Evolutionary conservation across 2,329 filamentous ascomycete genomes (phyloP).

Genomic region (Ceratocystis cacaofunesta): DNA sequence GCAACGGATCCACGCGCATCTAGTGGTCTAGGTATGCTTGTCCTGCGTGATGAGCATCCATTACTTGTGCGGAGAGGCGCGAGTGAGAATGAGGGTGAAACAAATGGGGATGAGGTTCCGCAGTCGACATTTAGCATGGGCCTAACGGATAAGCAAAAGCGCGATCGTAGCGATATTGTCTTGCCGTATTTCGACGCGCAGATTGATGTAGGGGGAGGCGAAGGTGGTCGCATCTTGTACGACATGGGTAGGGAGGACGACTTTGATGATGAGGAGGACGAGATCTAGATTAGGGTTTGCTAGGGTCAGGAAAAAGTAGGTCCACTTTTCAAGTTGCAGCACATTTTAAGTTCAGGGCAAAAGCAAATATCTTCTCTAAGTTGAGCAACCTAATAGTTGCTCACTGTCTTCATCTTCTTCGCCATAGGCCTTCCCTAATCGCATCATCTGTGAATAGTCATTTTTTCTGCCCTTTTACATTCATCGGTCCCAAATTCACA

Average conservation of each 20-base stretch:
- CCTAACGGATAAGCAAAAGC: constrained; percentile 78
- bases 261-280: constrained; percentile 91
- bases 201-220: constrained; percentile 59
- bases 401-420: not conserved
- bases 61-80: constrained; percentile 28
- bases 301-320: not conserved
- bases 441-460: too few relatives aligned
- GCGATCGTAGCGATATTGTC: constrained; percentile 75
- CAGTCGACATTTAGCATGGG: constrained; percentile 74
- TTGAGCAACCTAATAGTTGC: not conserved
- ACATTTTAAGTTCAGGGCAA: not conserved
- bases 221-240: constrained; percentile 86
- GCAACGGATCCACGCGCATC: not conserved
- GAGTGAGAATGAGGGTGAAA: constrained; percentile 25
- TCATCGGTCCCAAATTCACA: too few relatives aligned
- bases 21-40: constrained; percentile 25
- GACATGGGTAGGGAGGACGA: constrained; percentile 95
- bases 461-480: not conserved
- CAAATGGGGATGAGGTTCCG: constrained; percentile 30
- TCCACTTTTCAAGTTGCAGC: not conserved
- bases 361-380: not conserved
- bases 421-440: not conserved
- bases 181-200: constrained; percentile 96
- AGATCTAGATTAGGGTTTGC: constrained; percentile 40
- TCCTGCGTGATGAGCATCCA: constrained; percentile 63